A percentile compares a stretch with the other conserved stretches of the same genome.
Conservation (phyloP, 257 asterid genomes). For the Nyctanthes arbortristis region DNA sequence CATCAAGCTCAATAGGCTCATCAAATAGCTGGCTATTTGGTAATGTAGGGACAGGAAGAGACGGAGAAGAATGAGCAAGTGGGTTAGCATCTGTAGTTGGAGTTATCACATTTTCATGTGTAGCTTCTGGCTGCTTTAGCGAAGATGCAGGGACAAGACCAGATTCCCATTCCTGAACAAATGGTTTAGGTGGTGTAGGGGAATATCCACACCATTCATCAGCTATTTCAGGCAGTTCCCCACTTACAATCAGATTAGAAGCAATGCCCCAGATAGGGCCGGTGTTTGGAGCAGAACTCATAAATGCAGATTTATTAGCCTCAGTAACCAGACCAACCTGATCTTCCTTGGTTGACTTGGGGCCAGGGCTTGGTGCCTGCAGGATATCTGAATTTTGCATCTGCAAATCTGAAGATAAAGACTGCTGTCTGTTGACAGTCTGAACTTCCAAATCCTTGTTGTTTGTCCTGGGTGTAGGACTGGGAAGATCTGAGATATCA, state of each 20-base stretch:
- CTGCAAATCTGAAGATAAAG: slow-evolving; percentile 27
- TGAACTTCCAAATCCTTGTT: slow-evolving; percentile 3
- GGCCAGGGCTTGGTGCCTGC: slow-evolving; percentile 51
- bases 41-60: slow-evolving; percentile 34
- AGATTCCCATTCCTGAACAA: slow-evolving; percentile 57
- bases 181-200: slow-evolving; percentile 51
- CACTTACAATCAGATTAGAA: slow-evolving; percentile 40
- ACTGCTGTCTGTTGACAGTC: slow-evolving; percentile 27
- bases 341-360: slow-evolving; percentile 41
- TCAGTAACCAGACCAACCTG: slow-evolving; percentile 41
- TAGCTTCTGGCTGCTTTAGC: slow-evolving; percentile 39
- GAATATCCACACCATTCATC: slow-evolving; percentile 56
- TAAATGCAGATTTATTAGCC: slow-evolving; percentile 33
- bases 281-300: slow-evolving; percentile 40
- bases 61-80: slow-evolving; percentile 36
- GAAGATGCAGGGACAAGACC: slow-evolving; percentile 38
- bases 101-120: slow-evolving; percentile 30
- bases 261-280: slow-evolving; percentile 48
- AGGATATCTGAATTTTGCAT: slow-evolving; percentile 31
- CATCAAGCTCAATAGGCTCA: slow-evolving; percentile 66
- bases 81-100: slow-evolving; percentile 30
- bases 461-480: slow-evolving; percentile 31
- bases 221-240: slow-evolving; percentile 47
- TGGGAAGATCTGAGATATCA: slow-evolving; percentile 27
- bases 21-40: slow-evolving; percentile 54